Evolutionary conservation across 495 filamentous ascomycete genomes (phyloP).

Genomic region (Podospora fimiseda): DNA sequence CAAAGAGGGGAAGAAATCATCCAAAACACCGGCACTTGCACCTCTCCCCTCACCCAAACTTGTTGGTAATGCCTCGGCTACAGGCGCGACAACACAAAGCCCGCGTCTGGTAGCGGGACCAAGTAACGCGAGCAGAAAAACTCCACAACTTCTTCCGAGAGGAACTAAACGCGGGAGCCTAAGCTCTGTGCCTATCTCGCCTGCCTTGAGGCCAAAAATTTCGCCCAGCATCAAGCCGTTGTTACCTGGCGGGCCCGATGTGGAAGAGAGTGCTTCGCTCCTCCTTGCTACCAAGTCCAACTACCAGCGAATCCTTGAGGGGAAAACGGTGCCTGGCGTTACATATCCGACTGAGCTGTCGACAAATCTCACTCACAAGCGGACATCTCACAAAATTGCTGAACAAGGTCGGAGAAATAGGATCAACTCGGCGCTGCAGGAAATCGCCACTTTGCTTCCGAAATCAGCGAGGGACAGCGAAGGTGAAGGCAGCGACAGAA

Average conservation of each 20-base stretch:
- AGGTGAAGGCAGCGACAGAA: constrained; percentile 25
- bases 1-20: constrained; percentile 22
- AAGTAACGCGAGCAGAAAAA: constrained; percentile 34
- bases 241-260: constrained; percentile 57
- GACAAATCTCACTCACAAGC: constrained; percentile 89
- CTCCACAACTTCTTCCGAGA: constrained; percentile 39
- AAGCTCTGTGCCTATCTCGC: constrained; percentile 68
- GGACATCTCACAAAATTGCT: constrained; percentile 95
- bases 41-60: constrained; percentile 44
- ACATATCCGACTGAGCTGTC: constrained; percentile 86
- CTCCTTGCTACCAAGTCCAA: constrained; percentile 91
- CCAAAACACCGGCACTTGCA: constrained; percentile 33
- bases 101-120: constrained; percentile 42
- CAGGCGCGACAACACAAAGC: constrained; percentile 44
- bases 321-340: constrained; percentile 81
- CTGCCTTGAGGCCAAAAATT: constrained; percentile 84
- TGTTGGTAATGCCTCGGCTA: constrained; percentile 31
- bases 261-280: constrained; percentile 68
- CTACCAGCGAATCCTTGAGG: constrained; percentile 95
- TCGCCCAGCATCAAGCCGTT: constrained; percentile 91
- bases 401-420: constrained; percentile 93
- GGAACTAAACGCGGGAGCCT: constrained; percentile 64
- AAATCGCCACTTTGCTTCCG: constrained; percentile 82
- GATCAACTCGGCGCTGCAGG: constrained; percentile 88
- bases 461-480: constrained; percentile 37